Conservation (phyloP, 768 basidiomycete genomes). For the Agrocybe praecox region DNA sequence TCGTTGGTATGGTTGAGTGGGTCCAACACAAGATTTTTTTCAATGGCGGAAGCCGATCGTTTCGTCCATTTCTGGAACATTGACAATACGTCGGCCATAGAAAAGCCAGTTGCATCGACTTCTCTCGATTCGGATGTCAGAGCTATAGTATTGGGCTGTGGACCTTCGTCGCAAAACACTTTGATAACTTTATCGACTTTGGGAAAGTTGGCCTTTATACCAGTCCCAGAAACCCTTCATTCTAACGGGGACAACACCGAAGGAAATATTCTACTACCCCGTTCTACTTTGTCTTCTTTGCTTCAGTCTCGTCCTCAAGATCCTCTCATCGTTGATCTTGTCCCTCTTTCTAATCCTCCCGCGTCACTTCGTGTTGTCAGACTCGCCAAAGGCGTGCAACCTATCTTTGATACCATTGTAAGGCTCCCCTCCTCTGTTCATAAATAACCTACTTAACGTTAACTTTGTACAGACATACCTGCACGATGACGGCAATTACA, state of each 20-base stretch:
- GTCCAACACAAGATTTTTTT: conserved; percentile 51
- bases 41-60: conserved; percentile 64
- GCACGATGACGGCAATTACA: conserved; percentile 54
- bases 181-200: conserved; percentile 61
- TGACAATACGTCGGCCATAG: conserved; percentile 39
- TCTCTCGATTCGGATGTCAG: conserved; percentile 69
- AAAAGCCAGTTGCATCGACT: conserved; percentile 59
- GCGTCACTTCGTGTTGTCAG: conserved; percentile 55
- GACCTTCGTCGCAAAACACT: conserved; percentile 35
- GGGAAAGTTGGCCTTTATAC: conserved; percentile 59
- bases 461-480: conserved; percentile 47
- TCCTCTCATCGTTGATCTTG: conserved; percentile 45
- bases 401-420: conserved; percentile 63
- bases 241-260: conserved; percentile 45
- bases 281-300: conserved; percentile 45
- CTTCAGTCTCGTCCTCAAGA: conserved; percentile 37
- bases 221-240: conserved; percentile 50
- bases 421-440: conserved; percentile 26
- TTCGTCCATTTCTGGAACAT: conserved; percentile 65
- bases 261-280: conserved; percentile 53
- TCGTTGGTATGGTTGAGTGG: conserved; percentile 46
- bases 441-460: conserved; percentile 10
- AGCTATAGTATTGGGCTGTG: conserved; percentile 36
- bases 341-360: conserved; percentile 42
- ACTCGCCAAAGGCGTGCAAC: conserved; percentile 56